Conservation (phyloP, 495 filamentous ascomycete genomes). For the Talaromyces borbonicus region DNA sequence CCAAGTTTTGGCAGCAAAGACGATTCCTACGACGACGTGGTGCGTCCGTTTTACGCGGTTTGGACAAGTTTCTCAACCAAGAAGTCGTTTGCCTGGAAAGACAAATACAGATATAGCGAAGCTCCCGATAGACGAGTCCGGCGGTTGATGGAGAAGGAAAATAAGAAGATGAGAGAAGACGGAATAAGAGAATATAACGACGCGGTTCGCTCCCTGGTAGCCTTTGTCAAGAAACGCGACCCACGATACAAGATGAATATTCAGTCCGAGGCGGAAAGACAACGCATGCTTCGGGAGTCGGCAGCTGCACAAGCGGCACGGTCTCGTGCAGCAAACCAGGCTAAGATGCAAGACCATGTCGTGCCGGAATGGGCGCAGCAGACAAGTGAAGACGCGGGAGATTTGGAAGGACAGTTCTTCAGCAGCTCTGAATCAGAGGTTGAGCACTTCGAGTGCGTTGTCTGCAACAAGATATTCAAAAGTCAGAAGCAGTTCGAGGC, state of each 20-base stretch:
- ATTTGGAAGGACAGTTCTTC: constrained; percentile 43
- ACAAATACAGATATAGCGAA: constrained; percentile 69
- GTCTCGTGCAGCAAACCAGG: constrained; percentile 69
- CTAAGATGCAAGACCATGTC: constrained; percentile 54
- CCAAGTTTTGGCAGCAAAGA: constrained; percentile 66
- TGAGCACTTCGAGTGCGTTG: constrained; percentile 75
- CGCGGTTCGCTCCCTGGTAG: constrained; percentile 75
- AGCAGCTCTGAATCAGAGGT: constrained; percentile 44
- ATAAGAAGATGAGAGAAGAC: constrained; percentile 73
- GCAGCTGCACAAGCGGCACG: constrained; percentile 76
- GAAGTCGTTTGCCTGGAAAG: constrained; percentile 85
- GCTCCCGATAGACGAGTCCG: constrained; percentile 79
- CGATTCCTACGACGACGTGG: constrained; percentile 60
- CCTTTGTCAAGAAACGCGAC: constrained; percentile 89
- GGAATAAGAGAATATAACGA: constrained; percentile 86
- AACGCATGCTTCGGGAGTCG: constrained; percentile 67
- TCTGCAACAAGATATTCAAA: constrained; percentile 87
- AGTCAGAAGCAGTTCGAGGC: constrained; percentile 84
- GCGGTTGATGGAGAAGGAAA: constrained; percentile 90
- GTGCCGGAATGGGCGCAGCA: constrained; percentile 70
- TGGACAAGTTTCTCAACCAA: constrained; percentile 78
- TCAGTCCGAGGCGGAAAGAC: constrained; percentile 70
- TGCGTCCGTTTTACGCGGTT: constrained; percentile 67
- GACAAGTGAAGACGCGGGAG: constrained; percentile 35
- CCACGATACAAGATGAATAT: constrained; percentile 62